Conservation (phyloP, 768 basidiomycete species). For the Lentinula detonsa region DNA sequence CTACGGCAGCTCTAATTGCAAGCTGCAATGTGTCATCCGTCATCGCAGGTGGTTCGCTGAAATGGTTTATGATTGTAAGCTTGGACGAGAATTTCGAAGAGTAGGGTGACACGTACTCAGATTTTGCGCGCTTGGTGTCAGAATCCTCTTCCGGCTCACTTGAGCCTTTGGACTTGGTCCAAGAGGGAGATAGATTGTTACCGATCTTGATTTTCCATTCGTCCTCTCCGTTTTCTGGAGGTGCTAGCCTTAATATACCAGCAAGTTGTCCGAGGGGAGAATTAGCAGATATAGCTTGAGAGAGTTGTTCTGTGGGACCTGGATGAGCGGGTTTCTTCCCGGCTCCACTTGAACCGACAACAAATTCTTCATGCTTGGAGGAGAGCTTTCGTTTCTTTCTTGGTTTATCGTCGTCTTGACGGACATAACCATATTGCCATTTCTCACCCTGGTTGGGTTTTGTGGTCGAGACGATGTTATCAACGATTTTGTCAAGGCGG, state of each 20-base stretch:
- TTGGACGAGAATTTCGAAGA: neutral
- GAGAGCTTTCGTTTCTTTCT: constrained; percentile 49
- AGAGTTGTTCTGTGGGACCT: neutral
- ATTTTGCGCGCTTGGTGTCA: constrained; percentile 35
- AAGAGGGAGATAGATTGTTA: constrained; percentile 54
- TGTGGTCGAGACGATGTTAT: constrained; percentile 62
- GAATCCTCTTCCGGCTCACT: constrained; percentile 25
- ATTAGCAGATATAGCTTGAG: neutral
- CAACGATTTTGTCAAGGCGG: constrained; percentile 60
- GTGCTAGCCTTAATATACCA: neutral
- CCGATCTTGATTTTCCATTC: constrained; percentile 70
- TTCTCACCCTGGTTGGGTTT: constrained; percentile 68
- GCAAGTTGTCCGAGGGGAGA: neutral
- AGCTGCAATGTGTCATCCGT: constrained; percentile 1
- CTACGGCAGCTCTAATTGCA: constrained; percentile 4
- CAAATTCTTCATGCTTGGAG: constrained; percentile 20
- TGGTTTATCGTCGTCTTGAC: constrained; percentile 64
- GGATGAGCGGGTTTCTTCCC: neutral
- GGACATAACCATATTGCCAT: constrained; percentile 79
- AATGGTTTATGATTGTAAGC: neutral
- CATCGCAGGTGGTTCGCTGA: neutral
- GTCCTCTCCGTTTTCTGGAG: constrained; percentile 45
- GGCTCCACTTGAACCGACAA: constrained; percentile 1
- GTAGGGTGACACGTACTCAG: constrained; percentile 26
- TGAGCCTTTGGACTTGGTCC: constrained; percentile 56